These are phyloP conservation scores for Sanghuangporus sanghuang DNA, from an alignment of 1,284 basidiomycete species.

Conservation along the genomic window DNA sequence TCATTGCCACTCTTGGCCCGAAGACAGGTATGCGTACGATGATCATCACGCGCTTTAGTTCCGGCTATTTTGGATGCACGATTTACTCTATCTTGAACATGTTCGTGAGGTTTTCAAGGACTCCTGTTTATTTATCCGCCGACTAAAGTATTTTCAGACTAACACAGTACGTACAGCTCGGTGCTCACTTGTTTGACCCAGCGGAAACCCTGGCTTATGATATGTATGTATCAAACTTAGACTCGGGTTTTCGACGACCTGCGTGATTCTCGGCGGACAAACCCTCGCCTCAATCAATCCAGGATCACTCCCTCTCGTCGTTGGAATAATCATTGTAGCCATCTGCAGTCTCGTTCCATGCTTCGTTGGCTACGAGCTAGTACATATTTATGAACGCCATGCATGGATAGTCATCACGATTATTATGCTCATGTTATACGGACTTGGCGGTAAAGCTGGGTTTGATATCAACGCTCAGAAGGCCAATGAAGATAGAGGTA, in stretches of 20 bases:
- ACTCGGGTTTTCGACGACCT: conserved; percentile 40
- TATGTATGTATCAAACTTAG: conserved; percentile 22
- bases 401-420: conserved; percentile 55
- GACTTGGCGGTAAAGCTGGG: conserved; percentile 47
- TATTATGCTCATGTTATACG: conserved; percentile 53
- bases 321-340: conserved; percentile 41
- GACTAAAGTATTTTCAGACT: conserved; percentile 21
- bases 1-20: conserved; percentile 56
- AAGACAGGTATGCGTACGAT: conserved; percentile 59
- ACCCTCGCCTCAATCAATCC: conserved; percentile 40
- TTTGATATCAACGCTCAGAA: conserved; percentile 44
- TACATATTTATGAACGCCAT: conserved; percentile 58
- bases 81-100: conserved; percentile 58
- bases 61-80: conserved; percentile 50
- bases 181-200: background rate
- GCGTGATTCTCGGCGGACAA: conserved; percentile 45
- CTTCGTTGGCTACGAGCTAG: conserved; percentile 45
- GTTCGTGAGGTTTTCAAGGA: background rate
- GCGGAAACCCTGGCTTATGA: background rate
- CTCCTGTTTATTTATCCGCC: background rate
- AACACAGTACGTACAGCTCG: conserved; percentile 36
- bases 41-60: conserved; percentile 49
- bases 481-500: conserved; percentile 40
- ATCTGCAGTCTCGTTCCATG: conserved; percentile 41
- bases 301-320: conserved; percentile 38